A percentile compares a stretch with the other conserved stretches of the same genome.
Evolutionary conservation across 75 land plant species (phyloP).

Genomic region (Ceratopteris richardii): DNA sequence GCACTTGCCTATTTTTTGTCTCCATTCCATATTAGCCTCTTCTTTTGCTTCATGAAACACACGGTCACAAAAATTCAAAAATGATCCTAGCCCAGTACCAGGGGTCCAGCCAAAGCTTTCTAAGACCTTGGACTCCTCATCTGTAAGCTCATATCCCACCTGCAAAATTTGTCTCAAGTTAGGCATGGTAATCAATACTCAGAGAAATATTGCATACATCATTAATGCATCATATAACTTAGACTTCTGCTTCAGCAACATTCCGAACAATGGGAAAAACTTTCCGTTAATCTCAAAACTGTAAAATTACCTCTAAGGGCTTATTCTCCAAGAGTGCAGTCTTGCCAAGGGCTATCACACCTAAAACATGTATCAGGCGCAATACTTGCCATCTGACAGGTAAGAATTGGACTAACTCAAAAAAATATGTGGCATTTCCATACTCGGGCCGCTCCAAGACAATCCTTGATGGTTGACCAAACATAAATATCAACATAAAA

Average conservation of each 20-base stretch:
- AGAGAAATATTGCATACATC: too few relatives aligned
- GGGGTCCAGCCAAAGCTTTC: constrained; percentile 80
- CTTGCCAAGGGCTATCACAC: constrained; percentile 52
- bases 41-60: constrained; percentile 75
- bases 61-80: constrained; percentile 76
- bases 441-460: constrained; percentile 93
- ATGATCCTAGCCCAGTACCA: constrained; percentile 62
- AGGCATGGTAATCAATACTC: too few relatives aligned
- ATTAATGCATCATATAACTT: too few relatives aligned
- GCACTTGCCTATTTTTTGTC: constrained; percentile 63
- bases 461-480: constrained; percentile 37
- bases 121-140: constrained; percentile 55
- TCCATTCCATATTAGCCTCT: constrained; percentile 54
- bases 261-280: too few relatives aligned
- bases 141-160: constrained; percentile 69
- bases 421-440: constrained; percentile 91
- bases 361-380: constrained; percentile 67
- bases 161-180: constrained; percentile 7
- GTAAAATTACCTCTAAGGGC: constrained; percentile 43
- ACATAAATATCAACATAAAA: background rate
- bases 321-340: constrained; percentile 65
- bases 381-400: constrained; percentile 77
- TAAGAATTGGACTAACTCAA: constrained; percentile 58
- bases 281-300: too few relatives aligned
- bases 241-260: too few relatives aligned